These are phyloP conservation scores for Leccinum disarticulatum DNA, from an alignment of 768 basidiomycete genomes.

Conservation along the genomic window DNA sequence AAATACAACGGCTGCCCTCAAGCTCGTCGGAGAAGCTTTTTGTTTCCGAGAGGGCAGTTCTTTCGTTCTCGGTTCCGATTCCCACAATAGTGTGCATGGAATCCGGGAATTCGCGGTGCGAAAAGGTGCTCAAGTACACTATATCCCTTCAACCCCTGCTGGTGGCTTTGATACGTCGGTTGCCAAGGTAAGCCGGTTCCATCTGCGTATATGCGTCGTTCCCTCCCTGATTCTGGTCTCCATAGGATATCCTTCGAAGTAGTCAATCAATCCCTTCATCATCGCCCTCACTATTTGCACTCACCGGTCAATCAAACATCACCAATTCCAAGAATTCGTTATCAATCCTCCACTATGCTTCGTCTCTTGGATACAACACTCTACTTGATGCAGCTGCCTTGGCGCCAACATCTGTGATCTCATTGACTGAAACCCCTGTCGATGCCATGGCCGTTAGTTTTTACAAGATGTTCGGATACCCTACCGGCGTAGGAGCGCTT, in stretches of 20 bases:
- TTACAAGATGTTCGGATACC: constrained; percentile 91
- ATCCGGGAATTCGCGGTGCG: constrained; percentile 68
- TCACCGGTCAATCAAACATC: constrained; percentile 83
- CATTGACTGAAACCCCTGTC: constrained; percentile 62
- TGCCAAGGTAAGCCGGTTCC: constrained; percentile 52
- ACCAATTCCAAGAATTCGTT: constrained; percentile 72
- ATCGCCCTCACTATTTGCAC: constrained; percentile 61
- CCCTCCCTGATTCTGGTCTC: constrained; percentile 1
- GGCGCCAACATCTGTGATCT: constrained; percentile 68
- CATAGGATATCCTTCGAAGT: constrained; percentile 53
- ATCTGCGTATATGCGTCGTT: constrained; percentile 20
- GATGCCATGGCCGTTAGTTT: constrained; percentile 85
- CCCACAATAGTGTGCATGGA: constrained; percentile 84
- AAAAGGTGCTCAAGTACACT: constrained; percentile 56
- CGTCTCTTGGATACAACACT: constrained; percentile 67
- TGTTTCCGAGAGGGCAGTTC: constrained; percentile 59
- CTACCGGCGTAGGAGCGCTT: constrained; percentile 81
- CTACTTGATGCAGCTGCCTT: constrained; percentile 83
- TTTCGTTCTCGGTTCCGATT: constrained; percentile 72
- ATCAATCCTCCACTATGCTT: constrained; percentile 61
- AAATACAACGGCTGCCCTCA: constrained; percentile 78
- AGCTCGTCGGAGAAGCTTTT: constrained; percentile 79
- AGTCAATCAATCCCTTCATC: constrained; percentile 42
- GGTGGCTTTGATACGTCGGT: constrained; percentile 62
- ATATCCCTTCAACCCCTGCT: constrained; percentile 60